Base-by-base conservation (phyloP, 2,329 filamentous ascomycete genomes). In the Aspergillus sp. region DNA sequence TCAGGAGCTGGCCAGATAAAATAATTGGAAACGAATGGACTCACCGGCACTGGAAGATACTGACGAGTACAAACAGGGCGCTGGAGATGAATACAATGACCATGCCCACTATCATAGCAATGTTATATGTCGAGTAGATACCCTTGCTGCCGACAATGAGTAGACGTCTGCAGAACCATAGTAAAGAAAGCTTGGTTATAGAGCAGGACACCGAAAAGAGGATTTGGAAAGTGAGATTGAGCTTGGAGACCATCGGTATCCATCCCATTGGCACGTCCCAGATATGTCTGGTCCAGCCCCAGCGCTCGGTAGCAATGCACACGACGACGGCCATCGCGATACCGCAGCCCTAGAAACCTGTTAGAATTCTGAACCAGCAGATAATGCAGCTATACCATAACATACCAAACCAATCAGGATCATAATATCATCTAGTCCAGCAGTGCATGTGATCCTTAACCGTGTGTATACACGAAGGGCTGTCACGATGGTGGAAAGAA, bases 391-490 rank as follows among this genome's bases (percentile, higher is more conserved):
- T 4, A n/a, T n/a, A 12, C 13, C 4, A 37, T 37, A 20, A 61
- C 65, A 20, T 63, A 80, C 60, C 63, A 81, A 71, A 9, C 77
- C 75, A 37, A 77, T 44, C 37, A 78, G 63, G 49, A 82, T 78
- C 11, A 82, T 64, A 17, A 74, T 58, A 63, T 83, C 80, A 58
- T 83, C 80, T 5, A 78, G 20, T 13, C 80, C 81, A 27, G 76
- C 70, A 19, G 76, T 81, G 60, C 72, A 77, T 11, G 77, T 77
- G 24, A 82, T 72, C 12, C 66, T 63, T 1, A 80, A 27, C 15
- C 81, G 73, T 15, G 79, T 79, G 67, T 77, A 83, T 45, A 82
- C 68, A 19, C 81, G 76, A 33, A 80, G 70, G 13, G 62, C 54
- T 51, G 79, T 77, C 2, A 80, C 66, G 1, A 77, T 27, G 9